Percentiles rank a stretch among this genome's conserved stretches.
These are phyloP conservation scores for Nephelium lappaceum DNA, from an alignment of 345 rosid species.

Conservation along the genomic window DNA sequence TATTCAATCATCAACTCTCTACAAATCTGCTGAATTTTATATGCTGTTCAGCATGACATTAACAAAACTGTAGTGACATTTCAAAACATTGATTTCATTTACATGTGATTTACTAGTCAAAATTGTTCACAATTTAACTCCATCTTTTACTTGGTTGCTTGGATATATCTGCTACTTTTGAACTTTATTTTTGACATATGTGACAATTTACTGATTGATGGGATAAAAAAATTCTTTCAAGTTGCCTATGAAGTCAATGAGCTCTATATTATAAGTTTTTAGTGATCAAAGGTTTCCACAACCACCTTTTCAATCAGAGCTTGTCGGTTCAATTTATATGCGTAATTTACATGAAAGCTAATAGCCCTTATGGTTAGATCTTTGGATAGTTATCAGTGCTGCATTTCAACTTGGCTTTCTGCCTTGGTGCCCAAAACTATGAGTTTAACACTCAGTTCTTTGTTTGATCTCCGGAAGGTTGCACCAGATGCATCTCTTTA, in stretches of 20 bases:
- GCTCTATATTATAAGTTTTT: not conserved
- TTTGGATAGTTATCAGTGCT: not conserved
- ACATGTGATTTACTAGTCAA: not conserved
- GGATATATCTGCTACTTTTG: not conserved
- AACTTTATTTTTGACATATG: not conserved
- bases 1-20: not conserved
- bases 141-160: too few relatives aligned
- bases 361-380: not conserved
- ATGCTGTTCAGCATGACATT: not conserved
- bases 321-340: not conserved
- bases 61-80: not conserved
- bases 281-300: not conserved
- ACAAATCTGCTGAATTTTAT: not conserved
- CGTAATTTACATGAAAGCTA: not conserved
- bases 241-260: not conserved
- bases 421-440: not conserved
- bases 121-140: not conserved
- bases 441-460: constrained; percentile 4
- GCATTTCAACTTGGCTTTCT: not conserved
- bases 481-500: constrained; percentile 60
- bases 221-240: not conserved
- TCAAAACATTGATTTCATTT: not conserved
- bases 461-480: constrained; percentile 43
- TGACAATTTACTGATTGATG: not conserved
- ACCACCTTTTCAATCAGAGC: not conserved